Evolutionary conservation across 2,329 filamentous ascomycete species (phyloP).

Genomic region (Leptographium radiaticola): DNA sequence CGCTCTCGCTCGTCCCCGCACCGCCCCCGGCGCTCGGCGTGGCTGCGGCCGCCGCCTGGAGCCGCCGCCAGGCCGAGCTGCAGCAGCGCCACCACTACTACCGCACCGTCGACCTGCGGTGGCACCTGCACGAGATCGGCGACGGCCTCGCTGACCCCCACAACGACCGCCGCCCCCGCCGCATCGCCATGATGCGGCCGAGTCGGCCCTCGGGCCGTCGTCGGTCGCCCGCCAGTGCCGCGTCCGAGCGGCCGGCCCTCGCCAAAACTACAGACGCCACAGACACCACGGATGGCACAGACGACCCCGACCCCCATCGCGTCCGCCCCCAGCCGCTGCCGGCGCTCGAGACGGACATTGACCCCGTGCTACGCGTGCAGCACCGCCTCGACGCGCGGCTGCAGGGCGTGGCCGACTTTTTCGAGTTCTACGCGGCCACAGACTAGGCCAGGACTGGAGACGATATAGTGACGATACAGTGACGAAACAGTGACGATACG

Average conservation of each 20-base stretch:
- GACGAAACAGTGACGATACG: no score
- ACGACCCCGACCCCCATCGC: neutral
- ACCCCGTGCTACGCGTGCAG: neutral
- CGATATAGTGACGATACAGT: no score
- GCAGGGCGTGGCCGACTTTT: slow-evolving; percentile 6
- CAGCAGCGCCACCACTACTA: slow-evolving; percentile 10
- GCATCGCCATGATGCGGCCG: slow-evolving; percentile 10
- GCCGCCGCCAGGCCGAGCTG: neutral
- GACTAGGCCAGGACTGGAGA: no score
- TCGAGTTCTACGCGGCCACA: neutral
- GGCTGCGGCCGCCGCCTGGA: neutral
- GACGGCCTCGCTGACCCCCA: slow-evolving; percentile 13
- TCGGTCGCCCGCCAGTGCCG: neutral
- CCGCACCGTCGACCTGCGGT: slow-evolving; percentile 7
- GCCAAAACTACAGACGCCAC: no score
- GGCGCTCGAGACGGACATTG: neutral
- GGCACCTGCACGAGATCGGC: slow-evolving; percentile 16
- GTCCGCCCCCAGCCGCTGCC: neutral
- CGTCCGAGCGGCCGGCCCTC: neutral
- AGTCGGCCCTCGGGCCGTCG: neutral
- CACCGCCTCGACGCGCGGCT: slow-evolving; percentile 9
- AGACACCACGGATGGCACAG: no score
- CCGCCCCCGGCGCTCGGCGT: neutral
- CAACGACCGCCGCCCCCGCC: slow-evolving; percentile 8
- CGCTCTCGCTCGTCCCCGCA: neutral